phyloP scores from a whole-genome alignment of 768 basidiomycete species.

The Suillus weaverae region DNA sequence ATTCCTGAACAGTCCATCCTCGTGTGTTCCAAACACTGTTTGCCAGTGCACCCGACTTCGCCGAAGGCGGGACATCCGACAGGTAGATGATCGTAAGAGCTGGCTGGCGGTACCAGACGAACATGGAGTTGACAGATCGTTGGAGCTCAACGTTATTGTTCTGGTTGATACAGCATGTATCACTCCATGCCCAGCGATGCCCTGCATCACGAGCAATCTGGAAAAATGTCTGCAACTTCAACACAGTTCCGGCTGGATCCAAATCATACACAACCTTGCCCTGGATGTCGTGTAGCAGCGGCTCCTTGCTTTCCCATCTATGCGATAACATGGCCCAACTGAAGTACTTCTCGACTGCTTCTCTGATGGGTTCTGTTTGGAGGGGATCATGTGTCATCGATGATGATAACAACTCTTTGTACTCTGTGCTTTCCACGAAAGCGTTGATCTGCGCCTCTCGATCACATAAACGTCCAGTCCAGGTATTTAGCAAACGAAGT shows the following conservation, averaged over 20 bases:
- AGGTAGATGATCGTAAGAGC: slow-evolving; percentile 7
- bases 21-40: slow-evolving; percentile 19
- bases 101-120: slow-evolving; percentile 13
- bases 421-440: neutral
- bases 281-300: neutral
- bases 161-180: neutral
- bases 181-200: neutral
- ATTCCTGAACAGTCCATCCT: slow-evolving; percentile 29
- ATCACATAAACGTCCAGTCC: neutral
- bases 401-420: neutral
- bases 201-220: neutral
- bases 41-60: neutral
- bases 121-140: slow-evolving; percentile 11
- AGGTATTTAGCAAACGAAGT: neutral
- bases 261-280: neutral
- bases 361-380: neutral
- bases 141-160: neutral
- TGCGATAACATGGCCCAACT: neutral
- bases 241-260: neutral
- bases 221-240: neutral
- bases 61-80: neutral
- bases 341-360: neutral
- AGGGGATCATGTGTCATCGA: too few species aligned
- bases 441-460: neutral
- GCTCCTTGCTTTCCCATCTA: neutral